Conservation (phyloP, 768 basidiomycete species). For the Tylopilus intermedius region DNA sequence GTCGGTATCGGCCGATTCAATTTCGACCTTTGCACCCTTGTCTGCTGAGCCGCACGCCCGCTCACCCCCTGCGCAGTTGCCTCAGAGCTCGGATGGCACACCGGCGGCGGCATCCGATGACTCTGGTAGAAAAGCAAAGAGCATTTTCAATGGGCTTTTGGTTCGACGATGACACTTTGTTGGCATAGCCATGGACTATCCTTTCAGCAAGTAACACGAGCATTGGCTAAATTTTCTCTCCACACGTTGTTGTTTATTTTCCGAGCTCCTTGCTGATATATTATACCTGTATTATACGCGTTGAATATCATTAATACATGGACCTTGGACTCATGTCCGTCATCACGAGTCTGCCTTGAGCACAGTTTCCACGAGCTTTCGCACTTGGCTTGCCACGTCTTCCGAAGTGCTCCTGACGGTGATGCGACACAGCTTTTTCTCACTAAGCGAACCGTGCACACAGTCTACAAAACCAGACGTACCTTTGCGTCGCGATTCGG, state of each 20-base stretch:
- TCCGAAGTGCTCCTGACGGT: slow-evolving; percentile 96
- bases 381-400: slow-evolving; percentile 71
- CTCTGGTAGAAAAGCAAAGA: slow-evolving; percentile 31
- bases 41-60: slow-evolving; percentile 8
- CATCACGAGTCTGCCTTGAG: slow-evolving; percentile 27
- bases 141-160: slow-evolving; percentile 39
- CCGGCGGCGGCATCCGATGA: slow-evolving; percentile 15
- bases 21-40: slow-evolving; percentile 31
- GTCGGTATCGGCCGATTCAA: slow-evolving; percentile 54
- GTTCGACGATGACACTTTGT: slow-evolving; percentile 30
- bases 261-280: slow-evolving; percentile 9
- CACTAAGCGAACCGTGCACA: background rate
- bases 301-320: slow-evolving; percentile 13
- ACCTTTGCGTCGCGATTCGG: slow-evolving; percentile 97
- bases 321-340: background rate
- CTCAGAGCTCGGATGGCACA: slow-evolving; percentile 4
- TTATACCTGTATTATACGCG: slow-evolving; percentile 26
- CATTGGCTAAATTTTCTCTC: background rate
- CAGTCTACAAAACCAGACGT: slow-evolving; percentile 14
- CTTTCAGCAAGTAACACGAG: background rate
- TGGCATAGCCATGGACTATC: background rate
- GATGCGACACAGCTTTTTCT: slow-evolving; percentile 74
- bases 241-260: slow-evolving; percentile 1
- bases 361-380: slow-evolving; percentile 43
- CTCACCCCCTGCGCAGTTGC: slow-evolving; percentile 6